These are phyloP conservation scores for Coprinellus micaceus DNA, from an alignment of 768 basidiomycete species.

Conservation along the genomic window DNA sequence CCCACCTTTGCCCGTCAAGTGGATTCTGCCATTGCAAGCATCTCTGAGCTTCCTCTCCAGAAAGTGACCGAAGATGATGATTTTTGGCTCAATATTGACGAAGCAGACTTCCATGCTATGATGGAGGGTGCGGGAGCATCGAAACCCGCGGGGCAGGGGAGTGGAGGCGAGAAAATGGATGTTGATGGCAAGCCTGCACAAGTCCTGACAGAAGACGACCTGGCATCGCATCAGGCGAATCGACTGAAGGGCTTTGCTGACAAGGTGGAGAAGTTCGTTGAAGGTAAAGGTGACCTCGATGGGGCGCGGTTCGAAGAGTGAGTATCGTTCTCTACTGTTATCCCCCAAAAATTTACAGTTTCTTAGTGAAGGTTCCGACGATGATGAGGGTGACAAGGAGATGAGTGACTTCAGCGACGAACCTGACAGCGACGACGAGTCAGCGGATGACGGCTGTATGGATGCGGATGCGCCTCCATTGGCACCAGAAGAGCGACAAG, in stretches of 20 bases:
- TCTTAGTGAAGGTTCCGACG: conserved; percentile 45
- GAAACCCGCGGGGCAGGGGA: conserved; percentile 4
- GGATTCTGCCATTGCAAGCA: conserved; percentile 54
- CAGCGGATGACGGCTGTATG: conserved; percentile 39
- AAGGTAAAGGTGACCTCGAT: conserved; percentile 83
- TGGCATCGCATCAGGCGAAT: conserved; percentile 63
- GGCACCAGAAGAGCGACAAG: conserved; percentile 43
- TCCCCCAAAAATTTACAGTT: conserved; percentile 2
- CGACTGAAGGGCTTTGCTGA: conserved; percentile 73
- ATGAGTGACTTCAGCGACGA: not conserved
- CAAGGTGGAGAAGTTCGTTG: conserved; percentile 87
- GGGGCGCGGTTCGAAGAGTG: conserved; percentile 92
- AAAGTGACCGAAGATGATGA: conserved; percentile 63
- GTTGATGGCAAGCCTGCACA: conserved; percentile 29
- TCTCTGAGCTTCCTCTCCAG: conserved; percentile 25
- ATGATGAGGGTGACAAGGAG: conserved; percentile 20
- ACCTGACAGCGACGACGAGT: conserved; percentile 16
- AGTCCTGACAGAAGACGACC: conserved; percentile 39
- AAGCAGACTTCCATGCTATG: conserved; percentile 71
- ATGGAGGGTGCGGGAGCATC: conserved; percentile 41
- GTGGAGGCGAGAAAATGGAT: conserved; percentile 42
- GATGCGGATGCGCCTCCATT: not conserved
- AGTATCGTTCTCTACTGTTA: conserved; percentile 25
- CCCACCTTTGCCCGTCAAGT: conserved; percentile 76
- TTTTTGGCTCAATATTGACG: conserved; percentile 82